Conservation (phyloP, 2,329 filamentous ascomycete genomes). For the Cordyceps tenuipes region DNA sequence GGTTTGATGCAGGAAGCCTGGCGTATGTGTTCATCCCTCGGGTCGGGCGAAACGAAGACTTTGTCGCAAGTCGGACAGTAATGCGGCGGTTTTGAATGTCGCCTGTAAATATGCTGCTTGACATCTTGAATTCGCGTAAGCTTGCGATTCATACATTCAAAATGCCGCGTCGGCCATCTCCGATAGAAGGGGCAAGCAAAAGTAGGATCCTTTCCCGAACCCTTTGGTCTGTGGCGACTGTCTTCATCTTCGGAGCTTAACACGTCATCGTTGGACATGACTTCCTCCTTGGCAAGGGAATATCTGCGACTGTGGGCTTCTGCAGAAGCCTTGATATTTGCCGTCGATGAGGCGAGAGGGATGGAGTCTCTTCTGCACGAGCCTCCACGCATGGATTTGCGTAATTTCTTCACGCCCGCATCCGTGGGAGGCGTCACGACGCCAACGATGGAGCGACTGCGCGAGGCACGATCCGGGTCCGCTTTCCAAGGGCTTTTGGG, state of each 20-base stretch:
- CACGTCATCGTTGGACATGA: neutral
- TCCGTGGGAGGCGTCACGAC: neutral
- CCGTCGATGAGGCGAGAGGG: neutral
- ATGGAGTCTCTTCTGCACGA: neutral
- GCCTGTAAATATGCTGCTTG: constrained; percentile 16
- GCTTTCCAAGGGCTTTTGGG: neutral
- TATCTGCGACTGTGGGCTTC: neutral
- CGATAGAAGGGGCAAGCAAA: constrained; percentile 16
- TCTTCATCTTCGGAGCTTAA: constrained; percentile 8
- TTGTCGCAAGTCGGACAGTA: constrained; percentile 13
- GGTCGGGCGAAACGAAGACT: neutral
- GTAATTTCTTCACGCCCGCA: neutral
- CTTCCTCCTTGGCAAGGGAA: neutral
- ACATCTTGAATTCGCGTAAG: constrained; percentile 16
- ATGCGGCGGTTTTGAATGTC: constrained; percentile 8
- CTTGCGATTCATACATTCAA: constrained; percentile 14
- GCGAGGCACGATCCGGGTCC: neutral
- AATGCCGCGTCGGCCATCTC: constrained; percentile 12
- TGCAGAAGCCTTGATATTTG: neutral
- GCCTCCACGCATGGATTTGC: neutral
- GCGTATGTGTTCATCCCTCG: constrained; percentile 11
- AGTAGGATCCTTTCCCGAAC: neutral
- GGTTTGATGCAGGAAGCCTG: neutral
- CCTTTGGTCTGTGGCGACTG: constrained; percentile 4
- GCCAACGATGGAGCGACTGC: neutral